Percentiles rank a stretch among this genome's conserved stretches.
These are phyloP conservation scores for Phyllostachys edulis DNA, from an alignment of 176 grass and related monocot species.

Conservation along the genomic window DNA sequence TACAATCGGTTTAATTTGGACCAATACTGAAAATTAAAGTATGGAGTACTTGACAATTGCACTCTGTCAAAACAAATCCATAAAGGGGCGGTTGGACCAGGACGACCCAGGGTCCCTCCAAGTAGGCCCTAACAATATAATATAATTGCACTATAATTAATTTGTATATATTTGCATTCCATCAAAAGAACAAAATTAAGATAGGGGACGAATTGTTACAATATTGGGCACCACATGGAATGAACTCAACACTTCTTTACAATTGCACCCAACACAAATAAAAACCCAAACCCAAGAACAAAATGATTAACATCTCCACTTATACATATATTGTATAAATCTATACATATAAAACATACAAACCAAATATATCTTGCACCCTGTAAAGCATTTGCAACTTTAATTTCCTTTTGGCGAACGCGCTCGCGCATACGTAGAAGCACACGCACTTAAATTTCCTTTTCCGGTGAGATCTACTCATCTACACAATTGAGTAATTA, in stretches of 20 bases:
- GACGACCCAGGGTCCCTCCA: not conserved
- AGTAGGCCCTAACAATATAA: not conserved
- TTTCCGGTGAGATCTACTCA: conserved; percentile 33
- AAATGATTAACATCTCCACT: not conserved
- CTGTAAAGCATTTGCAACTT: not conserved
- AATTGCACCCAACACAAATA: not conserved
- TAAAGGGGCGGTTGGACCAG: not conserved
- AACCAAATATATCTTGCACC: not conserved
- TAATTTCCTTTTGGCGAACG: not conserved
- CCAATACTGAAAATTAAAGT: not conserved
- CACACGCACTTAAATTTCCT: not conserved
- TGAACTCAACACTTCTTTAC: conserved; percentile 22
- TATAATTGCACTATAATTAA: not conserved
- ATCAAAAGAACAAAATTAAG: not conserved
- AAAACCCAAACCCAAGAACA: not conserved
- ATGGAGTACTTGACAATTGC: not conserved
- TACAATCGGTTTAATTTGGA: not conserved
- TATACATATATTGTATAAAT: not conserved
- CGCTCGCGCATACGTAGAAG: not conserved
- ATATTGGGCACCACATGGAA: conserved; percentile 7
- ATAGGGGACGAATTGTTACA: not conserved
- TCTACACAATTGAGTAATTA: conserved; percentile 25
- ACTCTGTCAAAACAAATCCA: not conserved
- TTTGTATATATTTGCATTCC: not conserved
- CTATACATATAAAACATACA: not conserved